phyloP scores from a whole-genome alignment of 2,329 filamentous ascomycete genomes.

The Xylariales sp. region DNA sequence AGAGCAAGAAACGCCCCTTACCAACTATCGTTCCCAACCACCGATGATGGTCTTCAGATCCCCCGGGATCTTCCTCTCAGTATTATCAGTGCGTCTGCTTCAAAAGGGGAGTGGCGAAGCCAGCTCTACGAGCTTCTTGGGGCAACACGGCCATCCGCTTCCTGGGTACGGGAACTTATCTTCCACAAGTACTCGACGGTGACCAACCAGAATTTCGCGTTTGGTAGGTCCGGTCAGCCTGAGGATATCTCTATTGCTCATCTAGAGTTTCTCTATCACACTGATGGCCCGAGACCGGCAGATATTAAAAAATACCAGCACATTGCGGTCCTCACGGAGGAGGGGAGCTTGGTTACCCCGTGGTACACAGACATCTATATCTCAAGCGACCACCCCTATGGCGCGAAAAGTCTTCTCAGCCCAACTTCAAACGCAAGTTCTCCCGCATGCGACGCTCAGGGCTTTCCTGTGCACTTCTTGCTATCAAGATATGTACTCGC shows the following conservation, averaged over 20 bases:
- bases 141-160: neutral
- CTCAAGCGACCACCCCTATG: slow-evolving; percentile 33
- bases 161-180: slow-evolving; percentile 12
- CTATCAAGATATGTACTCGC: neutral
- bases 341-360: neutral
- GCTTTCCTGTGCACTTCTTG: slow-evolving; percentile 11
- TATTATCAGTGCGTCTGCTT: neutral
- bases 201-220: neutral
- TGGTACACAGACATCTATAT: slow-evolving; percentile 27
- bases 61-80: slow-evolving; percentile 1
- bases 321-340: neutral
- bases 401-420: slow-evolving; percentile 35
- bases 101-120: neutral
- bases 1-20: slow-evolving; percentile 5
- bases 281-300: slow-evolving; percentile 17
- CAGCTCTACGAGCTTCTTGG: slow-evolving; percentile 18
- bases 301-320: slow-evolving; percentile 10
- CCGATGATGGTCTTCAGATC: slow-evolving; percentile 27
- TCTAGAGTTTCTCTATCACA: slow-evolving; percentile 17
- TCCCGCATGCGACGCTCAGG: slow-evolving; percentile 21
- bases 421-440: slow-evolving; percentile 2
- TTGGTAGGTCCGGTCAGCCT: neutral
- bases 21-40: slow-evolving; percentile 30
- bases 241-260: slow-evolving; percentile 7
- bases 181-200: slow-evolving; percentile 12